Evolutionary conservation across 805 yeast genomes (phyloP), one percentile per base, ranked within the genome.

Genomic region (Starmera dryadoides): DNA sequence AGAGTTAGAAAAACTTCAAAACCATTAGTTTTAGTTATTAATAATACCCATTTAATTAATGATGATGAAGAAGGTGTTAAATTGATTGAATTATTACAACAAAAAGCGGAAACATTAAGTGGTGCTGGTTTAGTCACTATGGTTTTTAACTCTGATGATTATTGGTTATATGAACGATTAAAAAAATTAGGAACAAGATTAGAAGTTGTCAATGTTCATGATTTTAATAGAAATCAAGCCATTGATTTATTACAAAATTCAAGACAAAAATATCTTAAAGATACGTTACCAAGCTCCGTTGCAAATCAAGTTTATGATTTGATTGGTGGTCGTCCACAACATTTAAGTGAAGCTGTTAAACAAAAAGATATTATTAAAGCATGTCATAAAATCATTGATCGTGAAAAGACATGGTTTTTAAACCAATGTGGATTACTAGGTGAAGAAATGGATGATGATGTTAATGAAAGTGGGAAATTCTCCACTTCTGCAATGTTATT

Each of bases 271-370:
- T 62, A 54, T 42, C 71, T 71, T 31, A 60, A 68, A 19, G 68
- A 66, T 29, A 45, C 47, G 0, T 42, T 78, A 1, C 53, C 62
- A 14, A 70, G 66, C 3, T 60, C 55, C 0, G 38, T 50, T 2
- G 79, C 84, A 20, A 62, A 74, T 38, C 60, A 71, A 31, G 69
- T 85, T 3, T 85, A 81, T 55, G 77, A 79, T 42, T 61, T 84
- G 29, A 75, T 85, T 34, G 95, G 95, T 3, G 95, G 95, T 1
- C 68, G 95, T 35, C 88, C 94, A 0, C 95, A 86, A 58, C 91
- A 86, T 57, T 59, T 86, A 4, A 74, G 83, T 2, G 81, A 80
- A 35, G 91, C 82, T 2, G 75, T 85, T 0, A 65, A 79, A 28
- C 81, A 78, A 38, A 46, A 52, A 18, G 76, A 80, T 48, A 64